Base-by-base conservation (phyloP, 768 basidiomycete species). In the Phylloporus sp. region DNA sequence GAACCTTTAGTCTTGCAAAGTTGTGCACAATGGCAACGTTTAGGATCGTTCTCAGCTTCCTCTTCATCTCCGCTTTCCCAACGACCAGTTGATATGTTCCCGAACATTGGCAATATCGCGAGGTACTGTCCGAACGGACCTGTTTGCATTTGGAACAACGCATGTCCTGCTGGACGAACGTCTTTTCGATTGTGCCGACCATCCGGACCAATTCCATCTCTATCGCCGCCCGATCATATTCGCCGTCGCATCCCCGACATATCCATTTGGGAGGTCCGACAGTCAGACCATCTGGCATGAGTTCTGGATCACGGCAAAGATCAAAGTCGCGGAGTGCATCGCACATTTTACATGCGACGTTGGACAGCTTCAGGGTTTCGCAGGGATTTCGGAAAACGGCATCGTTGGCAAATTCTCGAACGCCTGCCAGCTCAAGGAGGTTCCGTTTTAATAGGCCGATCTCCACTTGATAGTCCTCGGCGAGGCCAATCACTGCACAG, bases 381-480 rank as follows among this genome's bases (percentile, higher is more conserved):
- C 94, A 97, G 0, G 95, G 95, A 65, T 97, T 97, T 47, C 82
- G 82, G 77, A 95, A 99, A 2, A 77, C 68, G 4, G 94, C 94
- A 45, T 94, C 89, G 47, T 73, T 73, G 7, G 92, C 84, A 61
- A 95, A 98, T 67, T 97, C 93, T 44, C 86, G 82, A 32, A 95
- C 77, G 11, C 86, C 84, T 34, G 95, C 80, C 42, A 97, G 73
- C 55, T 98, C 95, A 49, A 99, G 80, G 13, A 95, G 72, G 65
- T 86, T 98, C 32, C 92, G 84, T 69, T 89, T 91, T 57, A 99
- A 70, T 13, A 99, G 73, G 15, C 91, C 91, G 15, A 97, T 81
- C 64, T 99, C 95, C 52, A 91, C 82, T 23, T 80, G 79, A 57
- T 85, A 85, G n/a, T 95, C 90, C 60, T 77, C 83, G 12, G 88